Evolutionary conservation across 1,139 yeast genomes (phyloP).

Genomic region (Geotrichum restrictum): DNA sequence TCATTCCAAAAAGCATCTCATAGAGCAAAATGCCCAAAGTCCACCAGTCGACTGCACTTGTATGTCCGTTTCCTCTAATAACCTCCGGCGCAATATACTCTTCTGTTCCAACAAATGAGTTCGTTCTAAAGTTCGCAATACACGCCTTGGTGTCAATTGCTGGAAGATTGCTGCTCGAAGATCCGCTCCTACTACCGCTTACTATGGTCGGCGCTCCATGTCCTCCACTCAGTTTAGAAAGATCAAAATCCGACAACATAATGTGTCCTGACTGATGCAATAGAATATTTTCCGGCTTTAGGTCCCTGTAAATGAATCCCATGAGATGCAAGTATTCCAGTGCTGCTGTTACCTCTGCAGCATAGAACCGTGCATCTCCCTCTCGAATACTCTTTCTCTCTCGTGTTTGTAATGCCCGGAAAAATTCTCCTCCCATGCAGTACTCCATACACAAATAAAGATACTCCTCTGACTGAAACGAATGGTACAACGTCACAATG

Average conservation of each 20-base stretch:
- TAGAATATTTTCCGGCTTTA: slow-evolving; percentile 91
- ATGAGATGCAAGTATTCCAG: slow-evolving; percentile 88
- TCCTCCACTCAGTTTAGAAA: slow-evolving; percentile 81
- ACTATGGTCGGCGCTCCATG: slow-evolving; percentile 47
- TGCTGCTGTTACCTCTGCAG: slow-evolving; percentile 97
- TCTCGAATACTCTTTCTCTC: slow-evolving; percentile 85
- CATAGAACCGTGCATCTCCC: slow-evolving; percentile 86
- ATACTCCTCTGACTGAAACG: slow-evolving; percentile 90
- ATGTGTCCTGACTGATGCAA: slow-evolving; percentile 95
- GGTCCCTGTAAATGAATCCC: slow-evolving; percentile 94
- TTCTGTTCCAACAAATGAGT: slow-evolving; percentile 96
- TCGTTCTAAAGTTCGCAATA: slow-evolving; percentile 91
- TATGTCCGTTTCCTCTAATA: slow-evolving; percentile 92
- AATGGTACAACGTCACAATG: slow-evolving; percentile 91
- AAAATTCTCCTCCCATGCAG: slow-evolving; percentile 99
- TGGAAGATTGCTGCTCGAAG: slow-evolving; percentile 35
- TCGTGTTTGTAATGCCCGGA: slow-evolving; percentile 90
- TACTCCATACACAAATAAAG: slow-evolving; percentile 97
- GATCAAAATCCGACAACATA: slow-evolving; percentile 93
- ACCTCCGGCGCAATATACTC: slow-evolving; percentile 98
- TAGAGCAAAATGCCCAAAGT: slow-evolving; percentile 85
- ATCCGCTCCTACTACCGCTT: slow-evolving; percentile 33
- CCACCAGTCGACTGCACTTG: slow-evolving; percentile 99
- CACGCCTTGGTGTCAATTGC: slow-evolving; percentile 87
- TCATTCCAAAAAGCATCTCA: slow-evolving; percentile 92